These are phyloP conservation scores for Mortierella sp. DNA, from an alignment of 371 early-diverging fungal genomes.

Conservation along the genomic window DNA sequence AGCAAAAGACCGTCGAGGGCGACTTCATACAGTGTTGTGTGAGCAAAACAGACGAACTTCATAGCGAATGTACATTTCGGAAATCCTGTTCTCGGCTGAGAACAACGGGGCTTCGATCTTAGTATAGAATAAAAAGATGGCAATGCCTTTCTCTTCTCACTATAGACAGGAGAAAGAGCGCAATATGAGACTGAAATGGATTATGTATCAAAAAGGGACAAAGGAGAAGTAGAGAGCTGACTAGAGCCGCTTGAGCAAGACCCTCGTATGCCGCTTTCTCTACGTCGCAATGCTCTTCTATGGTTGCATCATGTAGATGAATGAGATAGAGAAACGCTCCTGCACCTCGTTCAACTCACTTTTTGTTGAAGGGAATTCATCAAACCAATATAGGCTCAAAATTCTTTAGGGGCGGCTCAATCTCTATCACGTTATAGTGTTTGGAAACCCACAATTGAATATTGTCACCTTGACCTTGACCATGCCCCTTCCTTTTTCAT, in stretches of 20 bases:
- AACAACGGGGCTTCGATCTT: background rate
- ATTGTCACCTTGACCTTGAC: no score
- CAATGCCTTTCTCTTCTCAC: background rate
- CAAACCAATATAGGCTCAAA: background rate
- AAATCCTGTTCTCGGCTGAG: slow-evolving; percentile 16
- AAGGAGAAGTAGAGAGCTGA: background rate
- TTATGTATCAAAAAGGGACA: background rate
- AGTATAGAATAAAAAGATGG: background rate
- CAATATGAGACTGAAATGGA: background rate
- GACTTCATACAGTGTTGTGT: background rate
- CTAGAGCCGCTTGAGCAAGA: background rate
- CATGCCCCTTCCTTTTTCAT: background rate
- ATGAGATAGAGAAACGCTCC: background rate
- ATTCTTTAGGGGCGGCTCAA: background rate
- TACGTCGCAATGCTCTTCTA: background rate
- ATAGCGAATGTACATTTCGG: background rate
- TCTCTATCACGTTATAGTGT: no score
- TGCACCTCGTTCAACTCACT: background rate
- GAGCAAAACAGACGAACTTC: background rate
- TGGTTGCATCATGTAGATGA: background rate
- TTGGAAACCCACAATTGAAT: no score
- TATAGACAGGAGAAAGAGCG: background rate
- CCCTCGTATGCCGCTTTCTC: background rate
- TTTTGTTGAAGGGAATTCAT: background rate
- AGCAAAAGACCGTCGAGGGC: background rate